Base-by-base conservation (phyloP, 257 asterid species). In the Solanum verrucosum region DNA sequence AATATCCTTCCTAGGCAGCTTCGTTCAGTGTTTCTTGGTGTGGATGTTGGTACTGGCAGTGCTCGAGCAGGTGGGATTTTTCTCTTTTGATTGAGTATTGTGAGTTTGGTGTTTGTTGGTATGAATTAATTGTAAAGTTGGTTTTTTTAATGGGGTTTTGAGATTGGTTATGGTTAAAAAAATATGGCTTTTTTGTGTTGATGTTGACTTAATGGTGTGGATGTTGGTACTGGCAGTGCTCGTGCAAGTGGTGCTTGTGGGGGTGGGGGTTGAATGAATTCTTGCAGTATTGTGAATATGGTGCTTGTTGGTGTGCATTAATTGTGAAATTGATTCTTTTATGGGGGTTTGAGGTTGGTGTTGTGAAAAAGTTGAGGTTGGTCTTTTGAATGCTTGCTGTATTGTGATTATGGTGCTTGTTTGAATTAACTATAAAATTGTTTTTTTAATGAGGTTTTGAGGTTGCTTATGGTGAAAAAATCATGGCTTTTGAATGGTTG, bases 11-110 rank as follows among this genome's bases (percentile, higher is more conserved):
- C 34, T 23, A 90, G 91, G 38, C 92, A 90, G 6, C 91, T 42
- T 70, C 91, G 95, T 86, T 88, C 96, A 25, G 25, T 95, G 71
- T 96, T 90, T 92, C 99, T 97, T 83, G 99, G 99, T 72, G 96
- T 96, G 14, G 99, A 97, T 88, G 99, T 97, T 46, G 99, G 99
- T 88, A 96, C 99, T 31, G 99, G 98, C 13, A 97, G 99, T 92
- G 99, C 99, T 63, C 98, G 99, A 25, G 99, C 99, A 87, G 99
- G 99, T 97, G 87, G 5, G 79, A 23, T 73, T 86, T 14, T 42
- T 27, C 11, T 44, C 18, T 44, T 44, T 27, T 79, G n/a, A 42
- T 7, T 25, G 44, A 77, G 59, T 77, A 38, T 25, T n/a, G 27
- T 73, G 25, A 73, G 34, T 77, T 38, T 38, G 20, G 33, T 77